Conservation (phyloP, 352 stramenopile species). For the Phytophthora syringae region DNA sequence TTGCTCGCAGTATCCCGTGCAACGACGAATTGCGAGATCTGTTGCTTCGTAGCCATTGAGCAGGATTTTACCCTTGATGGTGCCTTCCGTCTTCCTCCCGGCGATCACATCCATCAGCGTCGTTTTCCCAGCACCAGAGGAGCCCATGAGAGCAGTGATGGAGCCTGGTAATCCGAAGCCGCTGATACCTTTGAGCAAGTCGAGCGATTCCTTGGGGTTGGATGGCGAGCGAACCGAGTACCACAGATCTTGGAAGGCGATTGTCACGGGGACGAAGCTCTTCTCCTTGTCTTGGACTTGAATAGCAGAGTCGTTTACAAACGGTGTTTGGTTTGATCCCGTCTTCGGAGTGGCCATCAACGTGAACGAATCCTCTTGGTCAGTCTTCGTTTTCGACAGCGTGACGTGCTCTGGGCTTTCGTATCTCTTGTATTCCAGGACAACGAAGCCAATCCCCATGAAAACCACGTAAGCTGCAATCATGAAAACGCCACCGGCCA, state of each 20-base stretch:
- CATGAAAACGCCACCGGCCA: slow-evolving; percentile 39
- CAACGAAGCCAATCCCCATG: slow-evolving; percentile 43
- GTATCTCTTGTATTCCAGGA: slow-evolving; percentile 31
- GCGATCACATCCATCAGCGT: slow-evolving; percentile 94
- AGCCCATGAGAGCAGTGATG: slow-evolving; percentile 90
- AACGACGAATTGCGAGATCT: slow-evolving; percentile 42
- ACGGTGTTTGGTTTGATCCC: neutral
- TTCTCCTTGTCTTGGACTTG: slow-evolving; percentile 17
- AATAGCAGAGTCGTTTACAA: slow-evolving; percentile 6
- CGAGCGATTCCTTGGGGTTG: slow-evolving; percentile 48
- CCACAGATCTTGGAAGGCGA: slow-evolving; percentile 45
- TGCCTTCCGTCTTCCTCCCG: slow-evolving; percentile 66
- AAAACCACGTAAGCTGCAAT: slow-evolving; percentile 40
- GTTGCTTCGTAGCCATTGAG: slow-evolving; percentile 42
- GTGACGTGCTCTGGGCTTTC: slow-evolving; percentile 32
- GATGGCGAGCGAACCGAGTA: slow-evolving; percentile 43
- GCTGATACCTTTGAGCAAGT: slow-evolving; percentile 30
- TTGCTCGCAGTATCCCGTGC: slow-evolving; percentile 63
- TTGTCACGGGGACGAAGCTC: slow-evolving; percentile 39
- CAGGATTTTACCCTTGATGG: slow-evolving; percentile 61
- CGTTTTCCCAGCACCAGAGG: slow-evolving; percentile 71
- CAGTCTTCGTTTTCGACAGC: slow-evolving; percentile 5
- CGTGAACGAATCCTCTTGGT: slow-evolving; percentile 1
- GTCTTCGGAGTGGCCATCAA: slow-evolving; percentile 18
- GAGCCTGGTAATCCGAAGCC: slow-evolving; percentile 43